Evolutionary conservation across 1,284 basidiomycete species (phyloP).

Genomic region (Melampsora americana): DNA sequence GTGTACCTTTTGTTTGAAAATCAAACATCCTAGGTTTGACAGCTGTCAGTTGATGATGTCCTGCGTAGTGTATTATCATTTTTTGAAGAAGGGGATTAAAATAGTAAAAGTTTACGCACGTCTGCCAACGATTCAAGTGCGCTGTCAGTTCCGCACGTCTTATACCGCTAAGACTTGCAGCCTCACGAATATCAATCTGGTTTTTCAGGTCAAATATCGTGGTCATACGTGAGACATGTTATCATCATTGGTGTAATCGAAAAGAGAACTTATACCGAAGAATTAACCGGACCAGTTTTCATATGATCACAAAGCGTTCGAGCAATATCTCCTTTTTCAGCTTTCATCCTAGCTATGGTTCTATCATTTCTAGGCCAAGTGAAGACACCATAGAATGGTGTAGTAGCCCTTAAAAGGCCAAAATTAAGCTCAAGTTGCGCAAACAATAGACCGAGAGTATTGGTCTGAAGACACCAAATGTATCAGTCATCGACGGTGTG

Average conservation of each 20-base stretch:
- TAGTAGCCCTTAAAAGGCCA: slow-evolving; percentile 58
- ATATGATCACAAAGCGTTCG: slow-evolving; percentile 51
- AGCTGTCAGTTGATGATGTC: no score
- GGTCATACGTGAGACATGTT: background rate
- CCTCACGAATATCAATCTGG: background rate
- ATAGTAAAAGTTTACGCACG: background rate
- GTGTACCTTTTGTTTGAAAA: slow-evolving; percentile 56
- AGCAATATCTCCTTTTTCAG: slow-evolving; percentile 51
- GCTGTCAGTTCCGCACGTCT: slow-evolving; percentile 1
- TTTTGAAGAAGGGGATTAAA: background rate
- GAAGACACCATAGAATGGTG: slow-evolving; percentile 59
- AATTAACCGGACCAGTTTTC: background rate
- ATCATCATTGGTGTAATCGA: background rate
- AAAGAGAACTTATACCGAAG: background rate
- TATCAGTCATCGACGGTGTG: background rate
- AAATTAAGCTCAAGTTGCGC: slow-evolving; percentile 61
- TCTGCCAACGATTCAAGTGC: background rate
- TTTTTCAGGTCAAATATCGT: background rate
- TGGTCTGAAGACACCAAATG: slow-evolving; percentile 52
- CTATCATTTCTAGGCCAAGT: slow-evolving; percentile 46
- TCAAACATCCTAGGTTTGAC: background rate
- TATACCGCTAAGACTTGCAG: background rate
- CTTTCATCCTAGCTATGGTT: background rate
- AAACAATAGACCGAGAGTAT: slow-evolving; percentile 59
- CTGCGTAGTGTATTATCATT: no score